Evolutionary conservation across 176 grass and related monocot species (phyloP).

Genomic region (Oropetium thomaeum): DNA sequence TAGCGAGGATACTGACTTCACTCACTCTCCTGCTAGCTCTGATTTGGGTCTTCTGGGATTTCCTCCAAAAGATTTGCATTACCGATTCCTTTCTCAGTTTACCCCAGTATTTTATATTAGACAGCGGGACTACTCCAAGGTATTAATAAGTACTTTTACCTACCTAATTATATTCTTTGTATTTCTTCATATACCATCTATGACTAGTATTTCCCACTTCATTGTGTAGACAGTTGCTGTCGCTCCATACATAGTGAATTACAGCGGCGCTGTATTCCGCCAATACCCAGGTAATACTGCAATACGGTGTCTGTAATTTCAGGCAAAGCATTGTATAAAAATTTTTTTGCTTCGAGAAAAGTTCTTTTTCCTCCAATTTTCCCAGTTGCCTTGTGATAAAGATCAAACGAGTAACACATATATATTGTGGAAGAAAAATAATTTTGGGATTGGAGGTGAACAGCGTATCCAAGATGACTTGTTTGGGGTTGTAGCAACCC

Average conservation of each 20-base stretch:
- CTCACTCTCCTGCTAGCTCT: slow-evolving; percentile 73
- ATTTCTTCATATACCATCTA: slow-evolving; percentile 12
- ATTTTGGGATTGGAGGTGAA: neutral
- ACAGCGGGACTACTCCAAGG: slow-evolving; percentile 95
- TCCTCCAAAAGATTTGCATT: slow-evolving; percentile 89
- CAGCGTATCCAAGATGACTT: neutral
- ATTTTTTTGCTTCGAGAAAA: neutral
- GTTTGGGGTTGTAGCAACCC: neutral
- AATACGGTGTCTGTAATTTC: neutral
- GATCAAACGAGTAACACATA: neutral
- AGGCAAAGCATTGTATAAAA: neutral
- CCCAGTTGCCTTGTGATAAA: neutral
- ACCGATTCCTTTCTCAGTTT: slow-evolving; percentile 94
- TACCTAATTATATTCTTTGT: slow-evolving; percentile 23
- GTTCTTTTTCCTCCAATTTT: neutral
- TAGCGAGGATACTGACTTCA: slow-evolving; percentile 4
- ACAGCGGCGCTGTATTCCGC: slow-evolving; percentile 86
- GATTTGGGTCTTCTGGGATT: slow-evolving; percentile 94
- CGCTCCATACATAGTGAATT: slow-evolving; percentile 87
- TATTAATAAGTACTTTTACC: slow-evolving; percentile 32
- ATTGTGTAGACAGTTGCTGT: slow-evolving; percentile 74
- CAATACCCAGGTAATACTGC: slow-evolving; percentile 74
- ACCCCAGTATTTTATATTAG: slow-evolving; percentile 94
- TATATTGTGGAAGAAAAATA: neutral
- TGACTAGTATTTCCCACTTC: slow-evolving; percentile 14